These are phyloP conservation scores for Acanthamoeba triangularis DNA, from an alignment of 208 protist genomes.

Conservation along the genomic window DNA sequence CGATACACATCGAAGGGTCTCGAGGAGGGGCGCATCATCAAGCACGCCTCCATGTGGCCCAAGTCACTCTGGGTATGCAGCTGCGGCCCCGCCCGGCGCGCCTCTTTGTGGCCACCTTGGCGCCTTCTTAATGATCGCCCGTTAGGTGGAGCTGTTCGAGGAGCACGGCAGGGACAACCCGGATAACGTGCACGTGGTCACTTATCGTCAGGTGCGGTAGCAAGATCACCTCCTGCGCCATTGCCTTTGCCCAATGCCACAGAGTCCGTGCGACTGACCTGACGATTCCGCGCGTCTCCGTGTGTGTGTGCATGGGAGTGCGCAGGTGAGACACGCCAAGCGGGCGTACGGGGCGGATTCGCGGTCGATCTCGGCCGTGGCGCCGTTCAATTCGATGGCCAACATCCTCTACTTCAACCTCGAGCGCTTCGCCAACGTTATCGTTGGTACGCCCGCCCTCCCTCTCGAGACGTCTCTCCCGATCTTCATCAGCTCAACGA, in stretches of 20 bases:
- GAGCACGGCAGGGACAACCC: conserved; percentile 47
- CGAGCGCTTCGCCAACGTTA: conserved; percentile 59
- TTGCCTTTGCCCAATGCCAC: background rate
- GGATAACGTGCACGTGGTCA: conserved; percentile 67
- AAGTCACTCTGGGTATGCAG: conserved; percentile 27
- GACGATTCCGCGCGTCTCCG: too few relatives aligned
- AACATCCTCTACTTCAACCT: conserved; percentile 76
- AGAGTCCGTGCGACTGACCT: background rate
- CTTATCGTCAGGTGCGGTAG: conserved; percentile 25
- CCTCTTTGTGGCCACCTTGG: background rate
- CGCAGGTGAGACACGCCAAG: conserved; percentile 41
- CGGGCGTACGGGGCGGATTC: conserved; percentile 23
- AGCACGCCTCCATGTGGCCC: conserved; percentile 63
- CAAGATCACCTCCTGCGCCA: background rate
- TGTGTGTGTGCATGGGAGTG: too few relatives aligned
- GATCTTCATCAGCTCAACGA: background rate
- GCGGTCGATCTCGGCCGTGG: conserved; percentile 60
- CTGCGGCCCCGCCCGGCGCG: background rate
- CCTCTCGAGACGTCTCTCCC: too few relatives aligned
- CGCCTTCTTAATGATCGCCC: background rate
- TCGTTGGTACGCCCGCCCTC: conserved; percentile 13
- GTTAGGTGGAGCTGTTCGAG: conserved; percentile 46
- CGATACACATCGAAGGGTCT: conserved; percentile 68
- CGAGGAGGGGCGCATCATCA: conserved; percentile 15
- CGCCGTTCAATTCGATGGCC: conserved; percentile 55